Percentiles rank a stretch among this genome's conserved stretches.
Evolutionary conservation across 2,329 filamentous ascomycete species (phyloP).

Genomic region (Fusarium sp.): DNA sequence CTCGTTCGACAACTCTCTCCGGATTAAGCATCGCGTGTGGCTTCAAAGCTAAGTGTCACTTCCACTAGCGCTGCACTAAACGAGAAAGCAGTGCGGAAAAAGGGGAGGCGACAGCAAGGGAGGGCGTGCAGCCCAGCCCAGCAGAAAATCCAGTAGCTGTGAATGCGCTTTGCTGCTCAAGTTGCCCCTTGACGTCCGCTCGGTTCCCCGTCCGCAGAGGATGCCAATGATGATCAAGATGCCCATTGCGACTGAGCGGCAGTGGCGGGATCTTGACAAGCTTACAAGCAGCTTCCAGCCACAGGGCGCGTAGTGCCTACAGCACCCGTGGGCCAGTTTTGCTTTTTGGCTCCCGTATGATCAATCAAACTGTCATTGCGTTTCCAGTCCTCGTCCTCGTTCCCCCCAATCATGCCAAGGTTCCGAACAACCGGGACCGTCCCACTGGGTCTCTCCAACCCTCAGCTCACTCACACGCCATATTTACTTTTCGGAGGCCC

Average conservation of each 20-base stretch:
- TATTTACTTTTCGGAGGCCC: constrained; percentile 26
- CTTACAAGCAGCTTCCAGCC: constrained; percentile 1
- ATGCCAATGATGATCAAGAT: background rate
- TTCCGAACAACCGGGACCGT: constrained; percentile 30
- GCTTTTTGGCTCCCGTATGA: constrained; percentile 9
- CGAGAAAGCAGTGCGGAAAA: constrained; percentile 5
- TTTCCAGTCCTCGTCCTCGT: background rate
- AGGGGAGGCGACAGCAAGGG: constrained; percentile 4
- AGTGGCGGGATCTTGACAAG: constrained; percentile 5
- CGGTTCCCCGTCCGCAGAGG: background rate
- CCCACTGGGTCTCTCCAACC: constrained; percentile 1
- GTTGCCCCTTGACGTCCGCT: background rate
- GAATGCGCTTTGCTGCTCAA: constrained; percentile 8
- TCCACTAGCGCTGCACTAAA: constrained; percentile 12
- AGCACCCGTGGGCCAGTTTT: background rate
- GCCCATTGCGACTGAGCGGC: constrained; percentile 16
- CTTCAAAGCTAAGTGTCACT: constrained; percentile 1
- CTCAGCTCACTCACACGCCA: constrained; percentile 1
- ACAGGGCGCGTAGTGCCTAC: background rate
- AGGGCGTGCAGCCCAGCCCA: background rate
- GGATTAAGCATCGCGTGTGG: constrained; percentile 22
- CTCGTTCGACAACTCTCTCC: constrained; percentile 18
- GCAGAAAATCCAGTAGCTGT: no score
- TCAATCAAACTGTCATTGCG: constrained; percentile 22
- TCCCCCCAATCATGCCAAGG: constrained; percentile 7